A percentile compares a stretch with the other conserved stretches of the same genome.
Evolutionary conservation across 768 basidiomycete species (phyloP).

Genomic region (Russula brevipes): DNA sequence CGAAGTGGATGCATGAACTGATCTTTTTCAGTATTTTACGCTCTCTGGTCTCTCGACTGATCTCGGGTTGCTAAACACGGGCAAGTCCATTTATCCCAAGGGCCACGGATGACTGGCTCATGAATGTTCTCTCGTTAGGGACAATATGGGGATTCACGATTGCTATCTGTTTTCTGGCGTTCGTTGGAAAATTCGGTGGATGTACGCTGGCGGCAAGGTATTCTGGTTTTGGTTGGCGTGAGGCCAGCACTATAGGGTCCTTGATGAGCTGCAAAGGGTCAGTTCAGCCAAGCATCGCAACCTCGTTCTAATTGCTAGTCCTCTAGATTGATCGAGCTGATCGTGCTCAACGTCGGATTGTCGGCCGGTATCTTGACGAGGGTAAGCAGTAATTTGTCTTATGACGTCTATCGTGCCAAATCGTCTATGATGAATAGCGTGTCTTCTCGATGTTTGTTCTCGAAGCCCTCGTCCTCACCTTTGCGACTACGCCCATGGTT

Average conservation of each 20-base stretch:
- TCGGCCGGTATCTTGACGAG: slow-evolving; percentile 68
- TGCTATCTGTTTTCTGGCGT: slow-evolving; percentile 73
- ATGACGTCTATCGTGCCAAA: neutral
- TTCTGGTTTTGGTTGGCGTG: slow-evolving; percentile 72
- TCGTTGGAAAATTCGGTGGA: slow-evolving; percentile 84
- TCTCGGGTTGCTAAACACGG: slow-evolving; percentile 75
- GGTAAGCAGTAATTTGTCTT: slow-evolving; percentile 30
- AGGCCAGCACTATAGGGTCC: slow-evolving; percentile 78
- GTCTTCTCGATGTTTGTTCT: slow-evolving; percentile 97
- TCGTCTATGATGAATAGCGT: slow-evolving; percentile 29
- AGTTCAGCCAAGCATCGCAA: slow-evolving; percentile 14
- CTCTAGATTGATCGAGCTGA: slow-evolving; percentile 77
- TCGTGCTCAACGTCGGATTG: slow-evolving; percentile 93
- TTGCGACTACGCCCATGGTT: slow-evolving; percentile 79
- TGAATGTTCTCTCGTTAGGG: slow-evolving; percentile 34
- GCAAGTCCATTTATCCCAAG: slow-evolving; percentile 32
- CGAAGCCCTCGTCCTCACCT: slow-evolving; percentile 75
- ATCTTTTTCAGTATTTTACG: slow-evolving; percentile 69
- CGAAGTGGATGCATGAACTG: neutral
- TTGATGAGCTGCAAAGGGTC: slow-evolving; percentile 96
- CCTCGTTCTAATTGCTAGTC: neutral
- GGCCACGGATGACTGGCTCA: neutral
- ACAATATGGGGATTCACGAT: slow-evolving; percentile 87
- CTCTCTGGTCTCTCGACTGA: slow-evolving; percentile 87
- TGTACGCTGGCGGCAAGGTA: slow-evolving; percentile 66